Percentiles rank a stretch among this genome's conserved stretches.
Evolutionary conservation across 306 rosid species (phyloP).

Genomic region (Pyrus bretschneideri): DNA sequence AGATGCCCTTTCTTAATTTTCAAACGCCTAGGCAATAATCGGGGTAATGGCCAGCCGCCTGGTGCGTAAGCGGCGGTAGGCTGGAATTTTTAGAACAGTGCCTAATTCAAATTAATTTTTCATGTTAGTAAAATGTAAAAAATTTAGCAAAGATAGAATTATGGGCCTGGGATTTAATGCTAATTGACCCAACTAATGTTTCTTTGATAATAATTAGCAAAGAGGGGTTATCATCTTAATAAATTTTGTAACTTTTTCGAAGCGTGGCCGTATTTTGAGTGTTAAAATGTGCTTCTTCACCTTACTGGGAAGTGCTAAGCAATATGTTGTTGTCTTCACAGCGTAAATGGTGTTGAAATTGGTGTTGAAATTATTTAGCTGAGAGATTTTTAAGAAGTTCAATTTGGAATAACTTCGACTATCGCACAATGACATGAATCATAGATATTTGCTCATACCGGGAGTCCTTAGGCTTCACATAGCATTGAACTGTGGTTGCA

Average conservation of each 20-base stretch:
- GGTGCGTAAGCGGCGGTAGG: rapidly evolving
- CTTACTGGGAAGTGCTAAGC: background rate
- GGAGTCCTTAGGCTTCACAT: background rate
- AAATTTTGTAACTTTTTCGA: background rate
- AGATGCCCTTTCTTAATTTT: too few species aligned
- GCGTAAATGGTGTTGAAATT: background rate
- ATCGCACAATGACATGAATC: background rate
- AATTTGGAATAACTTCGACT: background rate
- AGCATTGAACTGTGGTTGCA: background rate
- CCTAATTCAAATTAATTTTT: background rate
- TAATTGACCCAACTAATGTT: too few species aligned
- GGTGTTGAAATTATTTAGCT: background rate
- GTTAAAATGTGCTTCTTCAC: background rate
- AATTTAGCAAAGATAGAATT: background rate
- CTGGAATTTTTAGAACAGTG: too few species aligned
- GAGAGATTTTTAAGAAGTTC: background rate
- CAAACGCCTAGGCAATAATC: too few species aligned
- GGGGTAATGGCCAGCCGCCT: too few species aligned
- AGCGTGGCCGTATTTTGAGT: background rate
- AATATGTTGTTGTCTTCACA: background rate
- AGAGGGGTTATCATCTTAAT: background rate
- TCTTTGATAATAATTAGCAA: background rate
- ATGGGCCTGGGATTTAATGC: background rate
- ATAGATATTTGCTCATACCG: background rate
- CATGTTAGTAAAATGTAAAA: background rate